Percentiles rank a stretch among this genome's conserved stretches.
These are phyloP conservation scores for Taiozyma sp. DNA, from an alignment of 1,139 yeast genomes.

Conservation along the genomic window DNA sequence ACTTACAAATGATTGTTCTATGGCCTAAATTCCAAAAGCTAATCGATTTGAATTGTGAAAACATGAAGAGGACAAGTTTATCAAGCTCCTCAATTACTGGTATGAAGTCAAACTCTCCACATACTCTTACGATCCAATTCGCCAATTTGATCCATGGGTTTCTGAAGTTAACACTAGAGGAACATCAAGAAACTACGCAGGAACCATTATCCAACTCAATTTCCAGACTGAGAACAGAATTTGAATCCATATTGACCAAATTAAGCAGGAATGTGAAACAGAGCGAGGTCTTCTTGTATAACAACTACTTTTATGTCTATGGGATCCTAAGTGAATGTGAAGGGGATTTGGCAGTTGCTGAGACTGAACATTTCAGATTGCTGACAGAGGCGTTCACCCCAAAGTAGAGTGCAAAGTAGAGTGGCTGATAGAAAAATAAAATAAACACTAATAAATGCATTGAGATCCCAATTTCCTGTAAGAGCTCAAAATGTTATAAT, in stretches of 20 bases:
- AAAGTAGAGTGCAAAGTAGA: neutral
- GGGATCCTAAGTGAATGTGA: conserved; percentile 44
- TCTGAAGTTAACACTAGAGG: conserved; percentile 46
- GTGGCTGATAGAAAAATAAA: neutral
- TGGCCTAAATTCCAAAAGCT: conserved; percentile 87
- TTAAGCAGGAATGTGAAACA: conserved; percentile 49
- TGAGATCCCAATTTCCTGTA: too few relatives aligned
- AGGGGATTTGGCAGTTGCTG: neutral
- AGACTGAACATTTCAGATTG: conserved; percentile 47
- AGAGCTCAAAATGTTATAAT: too few relatives aligned
- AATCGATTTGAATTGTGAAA: conserved; percentile 73
- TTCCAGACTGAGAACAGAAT: conserved; percentile 67
- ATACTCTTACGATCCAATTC: conserved; percentile 74
- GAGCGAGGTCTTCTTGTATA: conserved; percentile 68
- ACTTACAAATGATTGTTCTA: conserved; percentile 56
- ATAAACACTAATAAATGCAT: neutral
- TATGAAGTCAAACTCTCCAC: conserved; percentile 44
- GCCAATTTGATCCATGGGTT: conserved; percentile 73
- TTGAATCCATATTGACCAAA: conserved; percentile 73
- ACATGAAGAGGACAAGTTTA: conserved; percentile 34
- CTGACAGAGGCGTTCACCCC: conserved; percentile 36
- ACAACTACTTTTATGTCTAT: conserved; percentile 61
- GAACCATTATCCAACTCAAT: conserved; percentile 78
- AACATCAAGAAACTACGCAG: conserved; percentile 29
- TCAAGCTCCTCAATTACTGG: conserved; percentile 26